Evolutionary conservation across 129 eudicot genomes (phyloP).

Genomic region (Chrysanthemum lavandulifolium): DNA sequence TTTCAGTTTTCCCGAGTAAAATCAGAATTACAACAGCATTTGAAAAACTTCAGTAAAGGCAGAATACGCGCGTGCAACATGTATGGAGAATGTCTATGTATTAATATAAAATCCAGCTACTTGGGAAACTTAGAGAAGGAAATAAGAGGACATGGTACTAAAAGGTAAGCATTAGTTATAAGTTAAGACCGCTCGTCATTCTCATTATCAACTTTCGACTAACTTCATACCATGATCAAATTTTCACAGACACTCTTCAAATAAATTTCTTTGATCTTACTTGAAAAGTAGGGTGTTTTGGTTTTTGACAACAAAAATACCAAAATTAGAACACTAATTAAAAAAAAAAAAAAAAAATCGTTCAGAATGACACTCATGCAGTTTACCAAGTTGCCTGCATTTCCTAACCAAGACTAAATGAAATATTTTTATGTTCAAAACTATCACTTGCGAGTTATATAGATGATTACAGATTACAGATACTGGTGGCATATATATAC

Average conservation of each 20-base stretch:
- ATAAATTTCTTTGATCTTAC: constrained; percentile 1
- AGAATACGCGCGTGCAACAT: constrained; percentile 1
- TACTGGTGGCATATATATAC: neutral
- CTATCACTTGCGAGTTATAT: neutral
- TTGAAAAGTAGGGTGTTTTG: neutral
- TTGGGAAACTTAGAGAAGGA: too few species aligned
- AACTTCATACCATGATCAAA: neutral
- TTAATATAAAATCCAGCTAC: too few species aligned
- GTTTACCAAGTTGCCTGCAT: neutral
- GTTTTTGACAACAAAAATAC: neutral
- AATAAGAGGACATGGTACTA: too few species aligned
- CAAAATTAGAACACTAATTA: too few species aligned
- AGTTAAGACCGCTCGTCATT: too few species aligned
- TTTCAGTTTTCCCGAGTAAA: constrained; percentile 22
- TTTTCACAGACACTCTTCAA: neutral
- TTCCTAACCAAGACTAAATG: neutral
- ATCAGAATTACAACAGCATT: neutral
- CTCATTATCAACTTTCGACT: too few species aligned
- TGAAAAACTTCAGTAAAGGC: constrained; percentile 13
- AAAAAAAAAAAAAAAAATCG: too few species aligned
- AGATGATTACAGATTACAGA: neutral
- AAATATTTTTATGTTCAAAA: neutral
- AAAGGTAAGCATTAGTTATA: too few species aligned
- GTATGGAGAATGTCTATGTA: neutral
- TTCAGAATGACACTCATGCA: neutral